Evolutionary conservation across 768 basidiomycete genomes (phyloP), one percentile per base, ranked within the genome.

Genomic region (Lactarius evosmus): DNA sequence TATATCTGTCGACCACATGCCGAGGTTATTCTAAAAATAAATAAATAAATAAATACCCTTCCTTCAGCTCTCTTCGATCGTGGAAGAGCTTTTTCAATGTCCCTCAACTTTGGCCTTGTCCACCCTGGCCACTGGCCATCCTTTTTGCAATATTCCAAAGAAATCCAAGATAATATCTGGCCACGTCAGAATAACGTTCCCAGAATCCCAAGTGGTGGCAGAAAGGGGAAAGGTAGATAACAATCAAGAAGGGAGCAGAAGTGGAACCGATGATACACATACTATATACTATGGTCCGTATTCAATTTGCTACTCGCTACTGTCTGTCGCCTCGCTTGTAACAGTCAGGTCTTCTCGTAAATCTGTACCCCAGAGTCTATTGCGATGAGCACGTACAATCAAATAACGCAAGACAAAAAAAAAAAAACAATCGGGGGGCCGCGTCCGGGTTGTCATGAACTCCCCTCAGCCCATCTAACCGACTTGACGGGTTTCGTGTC

Each of bases 401-500:
- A 27, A 44, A 44, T n/a, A 44, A 22, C 11, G 41, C 19, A 44
- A n/a, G 41, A n/a, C 41, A 40, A 22, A 46, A 11, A 46, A 40
- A 22, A 46, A 11, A 46, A 14, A 49, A 25, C 12, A 49, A 5
- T 5, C 46, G n/a, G n/a, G 22, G 44, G 16, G 22, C 12, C 25
- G 12, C 12, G n/a, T 14, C 12, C 25, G 25, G 14, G 5, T 7
- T 25, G 25, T 65, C 63, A 65, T 32, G 44, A 30, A 27, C 66
- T 60, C 34, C 53, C 66, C 46, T 66, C 58, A 7, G 66, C 63
- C 66, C 66, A 66, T n/a, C 62, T 65, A 53, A 66, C 66, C 14
- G 62, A 59, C 29, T 66, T 66, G 12, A 25, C 46, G 0, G 63
- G 63, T 25, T 56, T 65, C 29, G 58, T 29, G 4, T 64, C 53